Percentiles rank a stretch among this genome's conserved stretches.
Evolutionary conservation across 23 red algal species (phyloP).

Genomic region (Gracilaria gracilis): DNA sequence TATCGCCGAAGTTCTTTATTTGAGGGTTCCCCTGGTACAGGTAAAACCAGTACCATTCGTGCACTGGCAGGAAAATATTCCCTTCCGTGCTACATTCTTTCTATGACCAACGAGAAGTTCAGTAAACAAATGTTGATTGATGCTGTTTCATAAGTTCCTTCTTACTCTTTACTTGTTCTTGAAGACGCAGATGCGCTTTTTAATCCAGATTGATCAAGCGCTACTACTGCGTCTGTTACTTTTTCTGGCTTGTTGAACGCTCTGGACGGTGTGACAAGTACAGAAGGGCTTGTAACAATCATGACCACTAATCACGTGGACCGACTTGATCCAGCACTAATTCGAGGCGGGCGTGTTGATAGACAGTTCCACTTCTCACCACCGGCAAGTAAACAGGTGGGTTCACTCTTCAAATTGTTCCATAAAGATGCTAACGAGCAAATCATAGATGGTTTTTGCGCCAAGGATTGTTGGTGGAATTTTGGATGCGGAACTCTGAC

Average conservation of each 20-base stretch:
- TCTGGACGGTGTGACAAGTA: slow-evolving; percentile 51
- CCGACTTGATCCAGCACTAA: slow-evolving; percentile 66
- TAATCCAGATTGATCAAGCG: slow-evolving; percentile 7
- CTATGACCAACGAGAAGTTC: slow-evolving; percentile 50
- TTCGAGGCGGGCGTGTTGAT: slow-evolving; percentile 61
- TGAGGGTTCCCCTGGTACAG: slow-evolving; percentile 57
- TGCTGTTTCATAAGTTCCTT: slow-evolving; percentile 33
- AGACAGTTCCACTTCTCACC: slow-evolving; percentile 11
- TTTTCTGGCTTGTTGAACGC: slow-evolving; percentile 72
- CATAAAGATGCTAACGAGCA: slow-evolving; percentile 20
- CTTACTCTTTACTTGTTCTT: slow-evolving; percentile 34
- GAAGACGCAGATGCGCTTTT: slow-evolving; percentile 72
- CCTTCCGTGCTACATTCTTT: slow-evolving; percentile 34
- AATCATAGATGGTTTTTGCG: neutral
- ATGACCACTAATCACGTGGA: slow-evolving; percentile 74
- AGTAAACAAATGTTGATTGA: slow-evolving; percentile 54
- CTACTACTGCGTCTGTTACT: slow-evolving; percentile 2
- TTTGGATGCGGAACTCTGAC: too few species aligned
- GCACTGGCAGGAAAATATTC: slow-evolving; percentile 44
- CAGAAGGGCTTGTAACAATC: slow-evolving; percentile 18
- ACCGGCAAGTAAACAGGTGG: slow-evolving; percentile 19
- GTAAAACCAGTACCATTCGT: slow-evolving; percentile 60
- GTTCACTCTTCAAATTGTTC: slow-evolving; percentile 38
- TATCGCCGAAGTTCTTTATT: slow-evolving; percentile 57
- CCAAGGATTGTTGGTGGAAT: too few species aligned